Evolutionary conservation across 116 monocot genomes (phyloP), one percentile per base, ranked within the genome.

Genomic region (Cymodocea nodosa): DNA sequence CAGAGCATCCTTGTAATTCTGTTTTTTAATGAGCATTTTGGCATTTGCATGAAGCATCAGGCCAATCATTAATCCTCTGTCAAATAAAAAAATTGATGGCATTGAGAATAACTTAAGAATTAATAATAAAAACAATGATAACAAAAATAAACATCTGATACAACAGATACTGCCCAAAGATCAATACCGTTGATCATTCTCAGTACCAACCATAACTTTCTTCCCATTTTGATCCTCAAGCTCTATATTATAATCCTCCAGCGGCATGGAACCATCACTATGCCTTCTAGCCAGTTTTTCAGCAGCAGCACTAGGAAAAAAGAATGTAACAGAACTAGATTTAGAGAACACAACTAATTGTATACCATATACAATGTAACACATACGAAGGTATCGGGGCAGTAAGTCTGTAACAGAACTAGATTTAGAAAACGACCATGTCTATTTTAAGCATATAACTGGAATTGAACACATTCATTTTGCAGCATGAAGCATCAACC

Each of bases 221-320:
- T 89, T 77, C 20, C 98, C 92, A 77, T 70, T 84, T 55, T 99
- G 89, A 86, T 99, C 81, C 59, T 99, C 98, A 49, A 99, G 82
- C 62, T 99, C 92, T 50, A 99, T 75, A 62, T 84, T 86, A 61
- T 84, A 99, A 51, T 92, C 86, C 73, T 92, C 89, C 16, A 86
- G 12, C 39, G 88, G 98, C 57, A 92, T 54, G 30, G 86, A 82
- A 49, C 92, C 92, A 76, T 80, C 77, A 48, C 80, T 62, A 71
- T 92, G 89, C 70, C 89, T 99, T 63, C 72, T 65, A 59, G 84
- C 58, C 73, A 99, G 63, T 66, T 86, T 78, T 68, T 74, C 64
- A 15, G 86, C 89, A 23, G 89, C 92, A 73, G 84, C 80, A 68
- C 97, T 98, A 17, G 64, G 24, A 35, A 71, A 77, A 63, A 64